phyloP scores from a whole-genome alignment of 352 stramenopile genomes.

The Plasmopara muralis region DNA sequence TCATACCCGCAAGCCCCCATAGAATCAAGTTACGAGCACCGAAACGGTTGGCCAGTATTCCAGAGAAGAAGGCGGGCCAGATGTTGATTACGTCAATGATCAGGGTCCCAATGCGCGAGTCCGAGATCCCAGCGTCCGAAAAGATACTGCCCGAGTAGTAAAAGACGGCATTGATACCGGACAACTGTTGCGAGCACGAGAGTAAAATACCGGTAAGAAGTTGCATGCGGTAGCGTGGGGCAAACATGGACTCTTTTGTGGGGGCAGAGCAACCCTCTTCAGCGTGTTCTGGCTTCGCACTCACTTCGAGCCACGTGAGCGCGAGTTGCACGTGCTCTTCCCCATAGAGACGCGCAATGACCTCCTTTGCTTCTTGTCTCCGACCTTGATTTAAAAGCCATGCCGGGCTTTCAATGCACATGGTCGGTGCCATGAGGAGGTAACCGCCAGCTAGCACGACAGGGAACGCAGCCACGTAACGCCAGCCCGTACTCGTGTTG shows the following conservation, averaged over 20 bases:
- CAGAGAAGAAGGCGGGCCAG: slow-evolving; percentile 13
- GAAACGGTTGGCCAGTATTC: slow-evolving; percentile 13
- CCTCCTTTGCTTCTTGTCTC: slow-evolving; percentile 19
- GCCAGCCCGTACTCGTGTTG: slow-evolving; percentile 36
- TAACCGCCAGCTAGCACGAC: slow-evolving; percentile 33
- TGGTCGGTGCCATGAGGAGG: slow-evolving; percentile 24
- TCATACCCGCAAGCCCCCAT: slow-evolving; percentile 11
- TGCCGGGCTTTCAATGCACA: slow-evolving; percentile 28
- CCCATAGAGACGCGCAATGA: slow-evolving; percentile 23
- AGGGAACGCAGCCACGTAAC: slow-evolving; percentile 25
- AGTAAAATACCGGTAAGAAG: slow-evolving; percentile 8
- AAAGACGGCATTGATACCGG: slow-evolving; percentile 17
- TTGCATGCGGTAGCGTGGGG: slow-evolving; percentile 11
- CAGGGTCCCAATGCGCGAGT: slow-evolving; percentile 10
- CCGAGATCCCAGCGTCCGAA: slow-evolving; percentile 11
- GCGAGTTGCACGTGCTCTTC: slow-evolving; percentile 22
- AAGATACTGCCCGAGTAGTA: slow-evolving; percentile 18
- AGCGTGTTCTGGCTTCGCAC: slow-evolving; percentile 1
- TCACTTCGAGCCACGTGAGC: slow-evolving; percentile 22
- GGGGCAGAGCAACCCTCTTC: slow-evolving; percentile 1
- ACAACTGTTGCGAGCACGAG: slow-evolving; percentile 12
- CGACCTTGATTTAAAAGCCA: slow-evolving; percentile 29
- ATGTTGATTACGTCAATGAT: slow-evolving; percentile 18
- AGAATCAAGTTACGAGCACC: slow-evolving; percentile 14
- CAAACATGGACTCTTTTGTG: slow-evolving; percentile 10